Evolutionary conservation across 352 stramenopile species (phyloP).

Genomic region (Globisporangium spiculum): DNA sequence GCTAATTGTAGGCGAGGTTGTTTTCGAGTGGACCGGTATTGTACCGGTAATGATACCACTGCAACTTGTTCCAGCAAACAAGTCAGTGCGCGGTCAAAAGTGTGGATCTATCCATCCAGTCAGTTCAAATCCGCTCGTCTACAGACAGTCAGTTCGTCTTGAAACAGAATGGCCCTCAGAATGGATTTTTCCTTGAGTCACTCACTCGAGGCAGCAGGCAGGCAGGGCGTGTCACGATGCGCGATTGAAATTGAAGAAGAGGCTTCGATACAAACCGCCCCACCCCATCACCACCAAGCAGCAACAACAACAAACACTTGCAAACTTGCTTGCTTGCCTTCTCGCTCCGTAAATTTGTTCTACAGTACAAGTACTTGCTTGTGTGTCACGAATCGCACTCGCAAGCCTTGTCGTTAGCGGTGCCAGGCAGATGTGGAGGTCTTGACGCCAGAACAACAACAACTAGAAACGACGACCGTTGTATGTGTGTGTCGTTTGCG

Average conservation of each 20-base stretch:
- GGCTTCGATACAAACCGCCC: neutral
- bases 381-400: neutral
- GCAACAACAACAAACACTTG: neutral
- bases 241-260: neutral
- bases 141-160: neutral
- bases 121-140: neutral
- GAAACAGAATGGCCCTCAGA: too few species aligned
- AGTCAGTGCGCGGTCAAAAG: neutral
- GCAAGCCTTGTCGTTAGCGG: neutral
- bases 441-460: neutral
- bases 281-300: neutral
- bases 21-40: too few species aligned
- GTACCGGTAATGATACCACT: too few species aligned
- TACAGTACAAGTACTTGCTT: neutral
- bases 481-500: neutral
- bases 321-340: neutral
- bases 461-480: neutral
- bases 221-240: neutral
- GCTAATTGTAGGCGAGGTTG: too few species aligned
- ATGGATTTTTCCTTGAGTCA: neutral
- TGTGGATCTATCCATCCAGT: neutral
- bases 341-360: neutral
- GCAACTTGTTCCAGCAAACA: too few species aligned
- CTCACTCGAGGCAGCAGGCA: neutral
- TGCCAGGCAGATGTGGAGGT: neutral